These are phyloP conservation scores for Rhynchosporium graminicola DNA, from an alignment of 2,329 filamentous ascomycete species.

Conservation along the genomic window DNA sequence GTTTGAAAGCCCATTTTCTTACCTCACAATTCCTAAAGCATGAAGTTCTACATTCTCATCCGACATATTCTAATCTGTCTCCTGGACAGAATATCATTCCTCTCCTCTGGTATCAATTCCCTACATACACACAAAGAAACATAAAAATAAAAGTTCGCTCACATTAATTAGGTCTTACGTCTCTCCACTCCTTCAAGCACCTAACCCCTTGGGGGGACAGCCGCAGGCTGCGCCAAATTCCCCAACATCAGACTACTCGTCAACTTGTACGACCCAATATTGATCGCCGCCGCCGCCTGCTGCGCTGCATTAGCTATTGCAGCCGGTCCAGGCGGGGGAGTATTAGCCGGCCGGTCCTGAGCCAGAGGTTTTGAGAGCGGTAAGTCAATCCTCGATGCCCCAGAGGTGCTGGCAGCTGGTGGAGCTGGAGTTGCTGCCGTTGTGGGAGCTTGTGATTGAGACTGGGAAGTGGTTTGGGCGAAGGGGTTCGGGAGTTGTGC, in stretches of 20 bases:
- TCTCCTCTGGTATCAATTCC: not conserved
- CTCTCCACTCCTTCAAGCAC: not conserved
- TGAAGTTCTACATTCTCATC: not conserved
- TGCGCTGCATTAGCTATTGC: not conserved
- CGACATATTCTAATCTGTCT: not conserved
- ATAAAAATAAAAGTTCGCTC: not conserved
- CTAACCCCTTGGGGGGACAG: constrained; percentile 2
- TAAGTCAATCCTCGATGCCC: not conserved
- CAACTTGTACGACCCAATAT: constrained; percentile 38
- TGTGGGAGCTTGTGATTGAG: not conserved
- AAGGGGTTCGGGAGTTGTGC: not conserved
- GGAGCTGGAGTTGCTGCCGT: not conserved
- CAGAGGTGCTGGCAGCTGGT: not conserved
- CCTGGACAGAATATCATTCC: constrained; percentile 1
- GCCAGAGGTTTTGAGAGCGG: not conserved
- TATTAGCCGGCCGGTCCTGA: not conserved
- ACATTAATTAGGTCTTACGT: constrained; percentile 3
- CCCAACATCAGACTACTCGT: constrained; percentile 36
- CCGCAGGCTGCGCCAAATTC: constrained; percentile 33
- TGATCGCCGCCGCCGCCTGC: constrained; percentile 22
- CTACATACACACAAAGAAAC: not conserved
- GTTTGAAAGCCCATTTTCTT: not conserved
- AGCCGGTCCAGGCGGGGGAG: not conserved
- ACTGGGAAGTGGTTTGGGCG: not conserved
- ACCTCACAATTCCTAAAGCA: not conserved